phyloP scores from a whole-genome alignment of 306 rosid genomes.

The Mimosa pudica region DNA sequence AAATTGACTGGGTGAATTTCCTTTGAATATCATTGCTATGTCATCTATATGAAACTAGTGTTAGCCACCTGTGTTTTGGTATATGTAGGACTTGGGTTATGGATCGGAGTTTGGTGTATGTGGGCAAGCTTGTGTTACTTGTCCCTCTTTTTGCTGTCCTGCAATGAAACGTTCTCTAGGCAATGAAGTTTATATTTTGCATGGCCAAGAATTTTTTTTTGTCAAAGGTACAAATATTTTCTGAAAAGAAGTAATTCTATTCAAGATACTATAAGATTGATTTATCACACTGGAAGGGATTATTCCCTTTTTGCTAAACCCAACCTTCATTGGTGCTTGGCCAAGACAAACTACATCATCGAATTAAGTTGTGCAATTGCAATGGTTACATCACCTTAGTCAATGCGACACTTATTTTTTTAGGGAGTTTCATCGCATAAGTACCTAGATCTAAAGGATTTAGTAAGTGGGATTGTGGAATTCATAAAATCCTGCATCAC shows the following conservation, averaged over 20 bases:
- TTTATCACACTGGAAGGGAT: too few species aligned
- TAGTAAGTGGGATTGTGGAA: not conserved
- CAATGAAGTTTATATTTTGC: not conserved
- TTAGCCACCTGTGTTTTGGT: not conserved
- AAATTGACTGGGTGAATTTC: not conserved
- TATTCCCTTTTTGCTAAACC: too few species aligned
- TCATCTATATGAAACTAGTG: not conserved
- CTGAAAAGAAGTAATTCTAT: too few species aligned
- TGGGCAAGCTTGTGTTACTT: not conserved
- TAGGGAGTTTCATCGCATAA: not conserved
- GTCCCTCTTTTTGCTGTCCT: conserved; percentile 5
- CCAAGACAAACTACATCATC: not conserved
- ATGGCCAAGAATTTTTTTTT: not conserved
- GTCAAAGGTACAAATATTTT: too few species aligned
- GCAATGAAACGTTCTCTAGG: not conserved
- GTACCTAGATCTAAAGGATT: not conserved
- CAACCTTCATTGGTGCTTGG: not conserved
- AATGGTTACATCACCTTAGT: not conserved
- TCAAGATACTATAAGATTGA: too few species aligned
- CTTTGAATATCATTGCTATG: not conserved
- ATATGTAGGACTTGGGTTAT: not conserved
- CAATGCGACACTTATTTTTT: not conserved
- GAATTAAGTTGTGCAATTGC: not conserved
- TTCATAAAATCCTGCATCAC: not conserved
- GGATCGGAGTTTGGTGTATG: not conserved